Evolutionary conservation across 768 basidiomycete species (phyloP).

Genomic region (Serendipita sp.): DNA sequence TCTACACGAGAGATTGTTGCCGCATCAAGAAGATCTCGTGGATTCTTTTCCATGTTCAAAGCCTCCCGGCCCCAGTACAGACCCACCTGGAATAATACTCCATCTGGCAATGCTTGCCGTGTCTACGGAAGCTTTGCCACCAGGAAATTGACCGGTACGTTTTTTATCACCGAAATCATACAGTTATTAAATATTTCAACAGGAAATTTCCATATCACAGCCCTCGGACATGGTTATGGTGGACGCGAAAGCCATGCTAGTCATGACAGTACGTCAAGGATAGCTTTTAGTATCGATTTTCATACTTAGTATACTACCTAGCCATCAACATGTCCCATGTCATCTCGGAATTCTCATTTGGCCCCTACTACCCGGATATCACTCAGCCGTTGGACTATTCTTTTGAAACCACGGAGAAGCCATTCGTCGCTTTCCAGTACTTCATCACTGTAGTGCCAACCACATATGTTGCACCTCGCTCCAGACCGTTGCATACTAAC

Average conservation of each 20-base stretch:
- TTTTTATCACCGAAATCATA: background rate
- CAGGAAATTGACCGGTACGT: conserved; percentile 72
- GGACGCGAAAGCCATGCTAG: conserved; percentile 64
- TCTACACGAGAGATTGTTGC: conserved; percentile 54
- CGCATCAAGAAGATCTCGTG: conserved; percentile 60
- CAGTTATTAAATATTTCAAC: background rate
- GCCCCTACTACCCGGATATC: conserved; percentile 90
- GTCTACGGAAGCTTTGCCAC: conserved; percentile 69
- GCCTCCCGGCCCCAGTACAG: conserved; percentile 33
- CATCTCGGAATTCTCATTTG: conserved; percentile 93
- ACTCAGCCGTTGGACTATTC: conserved; percentile 87
- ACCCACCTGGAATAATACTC: conserved; percentile 53
- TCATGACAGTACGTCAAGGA: conserved; percentile 47
- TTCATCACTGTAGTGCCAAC: conserved; percentile 93
- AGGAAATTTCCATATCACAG: conserved; percentile 90
- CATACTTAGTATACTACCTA: conserved; percentile 16
- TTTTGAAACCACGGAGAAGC: conserved; percentile 52
- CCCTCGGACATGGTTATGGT: conserved; percentile 85
- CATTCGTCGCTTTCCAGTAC: conserved; percentile 84
- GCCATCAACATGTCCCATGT: conserved; percentile 96
- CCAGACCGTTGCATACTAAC: conserved; percentile 47
- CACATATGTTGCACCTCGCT: conserved; percentile 67
- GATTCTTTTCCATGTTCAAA: conserved; percentile 44
- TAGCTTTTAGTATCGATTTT: background rate
- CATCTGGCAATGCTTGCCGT: conserved; percentile 64